Evolutionary conservation across 2,329 filamentous ascomycete species (phyloP), one percentile per base, ranked within the genome.

Genomic region (Hypoxylon sp.): DNA sequence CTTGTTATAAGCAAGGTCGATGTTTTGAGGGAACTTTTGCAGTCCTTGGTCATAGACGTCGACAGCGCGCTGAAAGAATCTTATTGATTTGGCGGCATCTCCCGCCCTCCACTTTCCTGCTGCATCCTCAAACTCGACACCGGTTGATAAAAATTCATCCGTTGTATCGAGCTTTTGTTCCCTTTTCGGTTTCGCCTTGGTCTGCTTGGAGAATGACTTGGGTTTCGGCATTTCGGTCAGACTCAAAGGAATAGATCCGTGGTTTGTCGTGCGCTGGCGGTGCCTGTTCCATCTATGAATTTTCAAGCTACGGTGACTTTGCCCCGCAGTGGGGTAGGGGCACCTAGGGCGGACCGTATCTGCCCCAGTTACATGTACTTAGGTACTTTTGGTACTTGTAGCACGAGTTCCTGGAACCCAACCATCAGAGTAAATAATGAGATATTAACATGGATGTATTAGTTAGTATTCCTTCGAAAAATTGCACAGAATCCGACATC

Each of bases 1-100:
- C 87, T 91, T 92, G 77, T 93, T 93, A 76, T 93, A 93, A 9
- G 90, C 90, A 34, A 93, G 81, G 77, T 93, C 91, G 77, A 92
- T 90, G 19, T 84, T 88, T 8, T 75, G 74, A 1, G 90, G 88
- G 74, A 87, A 88, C 64, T 82, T 86, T 51, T 80, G 79, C 30
- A 93, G 74, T 11, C 88, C 91, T 56, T 87, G 83, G 67, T 88
- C 85, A 73, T 93, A 93, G 46, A 84, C 82, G 54, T 90, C 85
- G 55, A 92, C 84, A 11, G 91, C 90, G 66, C 89, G 82, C 68
- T 88, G 82, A 74, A 87, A 88, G 70, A 88, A 88, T 48, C 81
- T 74, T 54, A 79, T 71, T 0, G 80, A 81, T 74, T 92, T 93
- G 51, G 82, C 85, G 19, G 88, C 84, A 75, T 93, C 90, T 21